Evolutionary conservation across 768 basidiomycete genomes (phyloP), one percentile per base, ranked within the genome.

Genomic region (Podaxis mareebaensis): DNA sequence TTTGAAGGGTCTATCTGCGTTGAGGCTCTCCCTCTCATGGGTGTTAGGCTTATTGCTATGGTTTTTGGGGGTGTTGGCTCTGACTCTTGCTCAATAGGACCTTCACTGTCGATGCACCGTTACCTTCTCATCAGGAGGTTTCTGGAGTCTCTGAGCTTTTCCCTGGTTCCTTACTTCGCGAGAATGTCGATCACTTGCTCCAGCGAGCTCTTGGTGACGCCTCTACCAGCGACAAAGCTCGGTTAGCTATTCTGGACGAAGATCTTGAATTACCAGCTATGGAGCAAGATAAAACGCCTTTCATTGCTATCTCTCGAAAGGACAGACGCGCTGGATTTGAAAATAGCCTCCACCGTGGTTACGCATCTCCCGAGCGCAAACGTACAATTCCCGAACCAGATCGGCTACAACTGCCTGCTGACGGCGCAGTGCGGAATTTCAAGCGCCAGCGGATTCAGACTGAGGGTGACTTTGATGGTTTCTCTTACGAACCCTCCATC

Each of bases 21-120:
- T 91, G 3, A 77, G 81, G 22, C 76, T 91, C 13, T 79, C 84
- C 36, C 74, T 92, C 55, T 85, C 87, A 13, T 92, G 90, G 90
- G 81, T 83, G 90, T 90, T 62, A 54, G 82, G n/a, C 10, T 33
- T 5, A 24, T 58, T 24, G 13, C 40, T 53, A n/a, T 40, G 2
- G 17, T 53, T 52, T 6, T 22, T 36, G 52, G 4, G 49, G 24
- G 11, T 17, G 13, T 36, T 40, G 20, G 7, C 11, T 51, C 26
- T 24, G 40, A 20, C 28, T 30, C 12, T 28, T 36, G 10, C 4
- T 30, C 26, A 5, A 46, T 57, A 63, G 61, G 20, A 53, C 61
- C n/a, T 63, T 63, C 38, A 63, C 54, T 12, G 55, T 56, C 17
- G 44, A 49, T n/a, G 28, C 61, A 15, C 61, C 61, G 3, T 24